Evolutionary conservation across 331 rosid genomes (phyloP).

Genomic region (Phaseolus coccineus): DNA sequence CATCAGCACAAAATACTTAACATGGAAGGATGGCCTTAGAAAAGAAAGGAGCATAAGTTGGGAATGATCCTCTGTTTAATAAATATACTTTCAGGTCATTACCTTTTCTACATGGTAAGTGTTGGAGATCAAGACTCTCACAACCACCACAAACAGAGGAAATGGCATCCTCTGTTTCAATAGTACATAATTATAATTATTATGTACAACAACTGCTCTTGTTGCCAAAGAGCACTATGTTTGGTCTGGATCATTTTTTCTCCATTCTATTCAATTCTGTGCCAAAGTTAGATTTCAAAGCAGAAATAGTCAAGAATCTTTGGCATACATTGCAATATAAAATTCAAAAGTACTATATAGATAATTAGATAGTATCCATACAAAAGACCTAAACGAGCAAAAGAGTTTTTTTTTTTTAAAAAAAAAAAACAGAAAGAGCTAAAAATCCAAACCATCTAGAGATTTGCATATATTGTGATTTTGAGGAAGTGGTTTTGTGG

Average conservation of each 20-base stretch:
- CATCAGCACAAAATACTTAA: slow-evolving; percentile 33
- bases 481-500: slow-evolving; percentile 37
- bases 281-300: neutral
- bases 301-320: neutral
- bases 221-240: neutral
- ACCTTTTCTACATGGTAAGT: neutral
- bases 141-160: slow-evolving; percentile 34
- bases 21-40: slow-evolving; percentile 34
- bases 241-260: slow-evolving; percentile 13
- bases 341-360: neutral
- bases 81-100: slow-evolving; percentile 9
- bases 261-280: slow-evolving; percentile 14
- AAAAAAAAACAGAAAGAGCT: neutral
- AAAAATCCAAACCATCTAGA: slow-evolving; percentile 8
- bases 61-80: slow-evolving; percentile 20
- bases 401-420: neutral
- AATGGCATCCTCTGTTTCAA: slow-evolving; percentile 33
- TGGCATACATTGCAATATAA: slow-evolving; percentile 22
- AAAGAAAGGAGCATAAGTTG: slow-evolving; percentile 8
- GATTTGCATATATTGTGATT: slow-evolving; percentile 44
- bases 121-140: slow-evolving; percentile 22
- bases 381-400: slow-evolving; percentile 20
- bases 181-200: neutral
- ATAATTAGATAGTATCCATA: neutral
- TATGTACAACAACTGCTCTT: neutral